phyloP scores from a whole-genome alignment of 108 stramenopile genomes.

The Nitzschia putrida region DNA sequence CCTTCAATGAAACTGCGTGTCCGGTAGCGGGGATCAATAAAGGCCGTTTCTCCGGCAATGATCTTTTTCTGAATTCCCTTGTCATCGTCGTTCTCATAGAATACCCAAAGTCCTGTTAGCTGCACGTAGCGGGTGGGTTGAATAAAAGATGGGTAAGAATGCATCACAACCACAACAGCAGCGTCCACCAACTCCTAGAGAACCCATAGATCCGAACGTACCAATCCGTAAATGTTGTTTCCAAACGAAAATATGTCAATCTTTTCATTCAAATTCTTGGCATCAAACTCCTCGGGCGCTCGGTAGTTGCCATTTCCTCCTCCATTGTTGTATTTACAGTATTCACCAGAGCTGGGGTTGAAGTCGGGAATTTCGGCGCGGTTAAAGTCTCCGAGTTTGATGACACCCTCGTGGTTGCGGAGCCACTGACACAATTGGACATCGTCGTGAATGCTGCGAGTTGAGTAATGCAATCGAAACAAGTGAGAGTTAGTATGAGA shows the following conservation, averaged over 20 bases:
- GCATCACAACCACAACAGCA: too few species aligned
- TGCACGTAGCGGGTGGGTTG: background rate
- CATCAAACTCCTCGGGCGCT: constrained; percentile 63
- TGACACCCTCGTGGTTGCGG: constrained; percentile 47
- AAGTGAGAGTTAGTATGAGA: background rate
- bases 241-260: constrained; percentile 79
- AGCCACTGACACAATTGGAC: constrained; percentile 85
- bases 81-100: constrained; percentile 68
- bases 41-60: constrained; percentile 49
- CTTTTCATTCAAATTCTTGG: constrained; percentile 58
- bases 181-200: background rate
- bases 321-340: constrained; percentile 75
- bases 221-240: constrained; percentile 69
- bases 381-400: constrained; percentile 83
- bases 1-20: constrained; percentile 57
- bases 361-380: constrained; percentile 66
- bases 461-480: background rate
- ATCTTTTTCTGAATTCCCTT: constrained; percentile 51
- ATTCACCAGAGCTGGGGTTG: constrained; percentile 49
- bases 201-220: constrained; percentile 31
- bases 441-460: constrained; percentile 66
- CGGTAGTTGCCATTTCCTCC: constrained; percentile 59
- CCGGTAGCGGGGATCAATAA: constrained; percentile 68
- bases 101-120: constrained; percentile 64
- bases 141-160: too few species aligned